Evolutionary conservation across 148 eudicot species (phyloP).

Genomic region (Arctostaphylos glauca): DNA sequence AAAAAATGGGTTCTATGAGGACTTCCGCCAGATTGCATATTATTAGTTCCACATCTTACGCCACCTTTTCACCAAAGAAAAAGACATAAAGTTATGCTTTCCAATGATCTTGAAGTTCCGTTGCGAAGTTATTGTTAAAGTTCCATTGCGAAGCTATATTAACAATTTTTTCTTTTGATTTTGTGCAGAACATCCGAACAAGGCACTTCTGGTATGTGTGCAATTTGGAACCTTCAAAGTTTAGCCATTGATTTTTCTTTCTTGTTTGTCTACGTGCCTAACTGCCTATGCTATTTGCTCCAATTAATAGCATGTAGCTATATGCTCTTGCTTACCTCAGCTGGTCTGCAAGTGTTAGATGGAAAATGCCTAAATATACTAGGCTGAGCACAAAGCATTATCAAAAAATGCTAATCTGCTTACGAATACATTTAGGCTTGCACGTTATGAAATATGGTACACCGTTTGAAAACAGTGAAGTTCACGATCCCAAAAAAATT

Average conservation of each 20-base stretch:
- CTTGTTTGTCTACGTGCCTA: background rate
- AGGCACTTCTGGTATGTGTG: conserved; percentile 72
- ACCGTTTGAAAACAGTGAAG: no score
- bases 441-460: no score
- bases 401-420: no score
- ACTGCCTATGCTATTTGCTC: background rate
- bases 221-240: background rate
- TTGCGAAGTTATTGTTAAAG: background rate
- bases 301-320: background rate
- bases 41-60: background rate
- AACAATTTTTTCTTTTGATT: conserved; percentile 19
- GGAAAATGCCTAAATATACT: background rate
- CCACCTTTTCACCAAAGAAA: background rate
- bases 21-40: background rate
- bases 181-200: conserved; percentile 87
- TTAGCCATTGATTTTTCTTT: conserved; percentile 4
- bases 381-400: background rate
- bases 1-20: background rate
- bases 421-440: no score
- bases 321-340: background rate
- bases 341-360: background rate
- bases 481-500: no score
- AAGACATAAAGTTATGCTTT: background rate
- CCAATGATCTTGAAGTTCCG: background rate
- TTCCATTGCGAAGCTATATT: background rate